Base-by-base conservation (phyloP, 768 basidiomycete species). In the Imleria badia region DNA sequence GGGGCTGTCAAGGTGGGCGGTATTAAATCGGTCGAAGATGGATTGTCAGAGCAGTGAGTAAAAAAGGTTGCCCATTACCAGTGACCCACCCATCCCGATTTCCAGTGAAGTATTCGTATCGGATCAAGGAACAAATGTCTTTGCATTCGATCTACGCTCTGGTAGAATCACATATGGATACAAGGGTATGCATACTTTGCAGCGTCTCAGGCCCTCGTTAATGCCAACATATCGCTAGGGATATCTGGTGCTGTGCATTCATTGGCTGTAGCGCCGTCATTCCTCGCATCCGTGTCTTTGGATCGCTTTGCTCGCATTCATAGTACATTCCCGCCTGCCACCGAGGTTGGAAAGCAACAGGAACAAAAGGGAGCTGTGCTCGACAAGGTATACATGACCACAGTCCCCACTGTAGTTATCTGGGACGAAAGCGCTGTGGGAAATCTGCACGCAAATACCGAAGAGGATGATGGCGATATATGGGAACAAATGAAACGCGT, bases 271-370 rank as follows among this genome's bases (percentile, higher is more conserved):
- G 77, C 84, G 9, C 76, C 82, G 2, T 71, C 73, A 6, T 60
- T 78, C 26, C 63, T 93, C 36, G 82, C 78, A 2, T 90, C 89
- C 1, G 76, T 80, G 1, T 76, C 88, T 15, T 73, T 83, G 41
- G 90, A 92, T 67, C 82, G 87, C 39, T 91, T 81, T 69, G 70
- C 81, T 20, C 83, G 91, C 33, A 72, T 92, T 41, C 89, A 91
- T 66, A 84, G 80, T 60, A 78, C 79, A 5, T 76, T 76, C 51
- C 68, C 82, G 22, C 84, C 81, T 17, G 81, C 85, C 4, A 15
- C 62, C 15, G 68, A 75, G 56, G 72, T 68, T 1, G 79, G 78
- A n/a, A 68, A 79, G 50, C 78, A 76, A 52, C 80, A 81, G 54
- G 80, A 84, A 45, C 68, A 72, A 41, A 85, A 80, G 61, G 87